These are phyloP conservation scores for Chamaecyparis obtusa DNA, from an alignment of 75 land plant genomes.

Conservation along the genomic window DNA sequence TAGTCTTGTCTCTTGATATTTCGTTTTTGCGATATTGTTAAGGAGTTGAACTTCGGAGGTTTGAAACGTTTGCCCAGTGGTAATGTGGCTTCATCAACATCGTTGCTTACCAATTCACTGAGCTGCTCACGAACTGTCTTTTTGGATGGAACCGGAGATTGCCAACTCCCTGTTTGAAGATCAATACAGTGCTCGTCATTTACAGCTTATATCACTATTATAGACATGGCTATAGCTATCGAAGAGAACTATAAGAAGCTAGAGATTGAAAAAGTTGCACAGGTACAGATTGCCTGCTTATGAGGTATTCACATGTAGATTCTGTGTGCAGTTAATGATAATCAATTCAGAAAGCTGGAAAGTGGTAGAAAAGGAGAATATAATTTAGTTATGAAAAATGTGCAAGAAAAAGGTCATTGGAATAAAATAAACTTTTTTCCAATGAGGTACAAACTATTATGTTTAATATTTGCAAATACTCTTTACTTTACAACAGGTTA, in stretches of 20 bases:
- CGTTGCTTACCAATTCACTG: slow-evolving; percentile 38
- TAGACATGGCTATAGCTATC: neutral
- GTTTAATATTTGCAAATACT: neutral
- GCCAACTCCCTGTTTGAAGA: neutral
- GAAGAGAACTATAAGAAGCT: neutral
- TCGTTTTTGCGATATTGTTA: slow-evolving; percentile 83
- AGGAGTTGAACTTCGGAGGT: slow-evolving; percentile 33
- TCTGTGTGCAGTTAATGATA: neutral
- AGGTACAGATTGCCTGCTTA: neutral
- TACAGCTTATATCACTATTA: neutral
- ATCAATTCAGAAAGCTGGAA: neutral
- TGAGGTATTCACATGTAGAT: neutral
- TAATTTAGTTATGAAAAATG: slow-evolving; percentile 5
- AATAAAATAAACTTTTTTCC: neutral
- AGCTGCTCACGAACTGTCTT: slow-evolving; percentile 78
- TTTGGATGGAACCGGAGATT: slow-evolving; percentile 13
- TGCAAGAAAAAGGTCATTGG: neutral
- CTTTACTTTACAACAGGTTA: neutral
- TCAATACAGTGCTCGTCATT: neutral
- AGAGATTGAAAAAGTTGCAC: neutral
- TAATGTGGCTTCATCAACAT: slow-evolving; percentile 52
- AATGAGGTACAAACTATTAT: neutral
- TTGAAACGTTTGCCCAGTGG: slow-evolving; percentile 56
- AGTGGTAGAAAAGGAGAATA: neutral
- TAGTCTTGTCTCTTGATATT: slow-evolving; percentile 91